Evolutionary conservation across 495 filamentous ascomycete genomes (phyloP).

Genomic region (Tuber borchii): DNA sequence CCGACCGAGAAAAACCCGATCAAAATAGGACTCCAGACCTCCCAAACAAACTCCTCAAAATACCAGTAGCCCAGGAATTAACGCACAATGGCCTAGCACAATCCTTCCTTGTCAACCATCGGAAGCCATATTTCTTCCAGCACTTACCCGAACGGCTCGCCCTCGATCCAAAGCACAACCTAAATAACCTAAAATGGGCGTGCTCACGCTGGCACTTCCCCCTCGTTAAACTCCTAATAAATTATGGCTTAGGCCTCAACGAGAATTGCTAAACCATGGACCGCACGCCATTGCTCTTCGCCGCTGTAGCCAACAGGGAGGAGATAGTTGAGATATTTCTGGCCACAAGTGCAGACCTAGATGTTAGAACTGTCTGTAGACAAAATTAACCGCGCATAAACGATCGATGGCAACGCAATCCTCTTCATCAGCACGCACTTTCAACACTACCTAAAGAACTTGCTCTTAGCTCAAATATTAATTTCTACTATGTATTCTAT

Average conservation of each 20-base stretch:
- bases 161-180: not conserved
- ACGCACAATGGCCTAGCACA: not conserved
- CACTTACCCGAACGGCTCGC: slow-evolving; percentile 5
- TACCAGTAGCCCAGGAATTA: not conserved
- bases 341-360: not conserved
- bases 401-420: not conserved
- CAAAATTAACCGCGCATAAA: too few relatives aligned
- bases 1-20: not conserved
- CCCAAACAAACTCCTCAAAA: slow-evolving; percentile 8
- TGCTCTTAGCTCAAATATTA: too few relatives aligned
- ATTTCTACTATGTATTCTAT: too few relatives aligned
- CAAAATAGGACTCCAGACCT: slow-evolving; percentile 13
- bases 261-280: not conserved
- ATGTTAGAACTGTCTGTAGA: not conserved
- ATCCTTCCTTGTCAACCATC: slow-evolving; percentile 7
- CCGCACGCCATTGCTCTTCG: not conserved
- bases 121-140: slow-evolving; percentile 2
- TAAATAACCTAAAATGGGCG: slow-evolving; percentile 5
- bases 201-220: not conserved
- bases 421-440: too few relatives aligned
- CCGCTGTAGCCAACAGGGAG: not conserved
- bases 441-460: too few relatives aligned
- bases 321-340: not conserved
- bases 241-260: not conserved
- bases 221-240: slow-evolving; percentile 2